Percentiles rank a stretch among this genome's conserved stretches.
phyloP scores from a whole-genome alignment of 78 protist species.

The Cavenderia fasciculata region DNA sequence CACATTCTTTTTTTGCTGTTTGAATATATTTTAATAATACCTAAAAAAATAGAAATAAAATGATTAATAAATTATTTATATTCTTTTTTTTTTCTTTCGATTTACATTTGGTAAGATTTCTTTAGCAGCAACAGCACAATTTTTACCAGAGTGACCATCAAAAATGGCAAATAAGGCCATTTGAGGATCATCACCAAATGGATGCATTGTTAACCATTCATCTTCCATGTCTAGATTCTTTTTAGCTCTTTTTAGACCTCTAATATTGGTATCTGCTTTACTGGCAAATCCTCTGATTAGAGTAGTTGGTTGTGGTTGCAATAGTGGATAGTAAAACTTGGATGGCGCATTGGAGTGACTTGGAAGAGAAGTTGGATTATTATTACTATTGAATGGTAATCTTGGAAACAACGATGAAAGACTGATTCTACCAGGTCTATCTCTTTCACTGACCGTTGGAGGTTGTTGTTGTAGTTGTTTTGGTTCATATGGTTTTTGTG shows the following conservation, averaged over 20 bases:
- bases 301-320: constrained; percentile 53
- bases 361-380: constrained; percentile 29
- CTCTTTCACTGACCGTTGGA: background rate
- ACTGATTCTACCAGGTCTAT: background rate
- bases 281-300: constrained; percentile 55
- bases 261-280: constrained; percentile 61
- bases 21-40: constrained; percentile 27
- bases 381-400: constrained; percentile 28
- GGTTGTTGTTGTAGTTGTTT: constrained; percentile 9
- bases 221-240: constrained; percentile 67
- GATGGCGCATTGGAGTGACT: constrained; percentile 48
- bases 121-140: constrained; percentile 63
- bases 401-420: constrained; percentile 46
- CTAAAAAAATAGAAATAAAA: background rate
- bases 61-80: background rate
- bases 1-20: constrained; percentile 33
- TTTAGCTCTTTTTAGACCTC: constrained; percentile 69
- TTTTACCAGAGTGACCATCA: constrained; percentile 84
- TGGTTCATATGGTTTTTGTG: background rate
- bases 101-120: constrained; percentile 51
- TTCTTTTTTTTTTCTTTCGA: background rate
- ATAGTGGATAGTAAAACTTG: constrained; percentile 52
- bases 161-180: constrained; percentile 65
- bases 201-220: constrained; percentile 2
- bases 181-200: constrained; percentile 45